phyloP scores from a whole-genome alignment of 306 rosid species.

The Cucurbita pepo region DNA sequence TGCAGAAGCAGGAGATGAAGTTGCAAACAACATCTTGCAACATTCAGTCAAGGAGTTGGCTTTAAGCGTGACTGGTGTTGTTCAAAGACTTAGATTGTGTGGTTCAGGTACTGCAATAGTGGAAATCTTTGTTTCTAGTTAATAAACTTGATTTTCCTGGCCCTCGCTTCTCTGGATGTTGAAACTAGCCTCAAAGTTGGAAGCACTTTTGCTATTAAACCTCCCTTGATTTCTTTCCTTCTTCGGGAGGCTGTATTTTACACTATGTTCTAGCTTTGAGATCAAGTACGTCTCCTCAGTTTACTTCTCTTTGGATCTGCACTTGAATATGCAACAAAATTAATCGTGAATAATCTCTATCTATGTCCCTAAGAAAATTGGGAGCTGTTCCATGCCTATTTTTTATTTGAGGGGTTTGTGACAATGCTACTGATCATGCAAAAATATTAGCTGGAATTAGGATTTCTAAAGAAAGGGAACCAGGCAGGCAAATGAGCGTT shows the following conservation, averaged over 20 bases:
- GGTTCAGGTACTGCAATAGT: conserved; percentile 45
- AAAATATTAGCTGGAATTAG: background rate
- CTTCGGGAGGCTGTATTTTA: background rate
- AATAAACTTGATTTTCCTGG: background rate
- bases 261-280: background rate
- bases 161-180: no score
- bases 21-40: conserved; percentile 61
- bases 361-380: background rate
- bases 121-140: background rate
- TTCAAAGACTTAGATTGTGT: conserved; percentile 59
- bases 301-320: background rate
- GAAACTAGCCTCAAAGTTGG: background rate
- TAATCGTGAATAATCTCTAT: background rate
- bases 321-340: background rate
- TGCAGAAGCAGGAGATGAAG: conserved; percentile 76
- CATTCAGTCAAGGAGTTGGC: conserved; percentile 70
- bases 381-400: background rate
- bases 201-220: background rate
- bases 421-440: background rate
- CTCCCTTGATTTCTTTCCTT: background rate
- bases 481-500: background rate
- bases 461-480: background rate
- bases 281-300: background rate
- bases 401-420: background rate
- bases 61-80: conserved; percentile 83